These are phyloP conservation scores for Epichloe gansuensis DNA, from an alignment of 2,329 filamentous ascomycete species.

Conservation along the genomic window DNA sequence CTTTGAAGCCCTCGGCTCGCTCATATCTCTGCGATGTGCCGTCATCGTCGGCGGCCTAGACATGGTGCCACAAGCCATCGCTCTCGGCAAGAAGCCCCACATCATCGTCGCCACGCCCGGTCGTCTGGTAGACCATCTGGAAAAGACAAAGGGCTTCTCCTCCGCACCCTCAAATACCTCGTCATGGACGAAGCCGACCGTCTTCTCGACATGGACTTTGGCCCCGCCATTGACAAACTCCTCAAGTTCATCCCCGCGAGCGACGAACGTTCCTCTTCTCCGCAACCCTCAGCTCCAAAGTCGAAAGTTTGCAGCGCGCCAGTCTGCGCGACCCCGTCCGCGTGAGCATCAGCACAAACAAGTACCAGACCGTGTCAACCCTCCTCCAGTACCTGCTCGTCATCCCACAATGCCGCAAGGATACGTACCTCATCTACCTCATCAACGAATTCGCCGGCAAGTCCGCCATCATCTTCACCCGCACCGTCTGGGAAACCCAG, in stretches of 20 bases:
- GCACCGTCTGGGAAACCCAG: conserved; percentile 86
- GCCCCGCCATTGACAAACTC: conserved; percentile 84
- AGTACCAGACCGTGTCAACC: conserved; percentile 85
- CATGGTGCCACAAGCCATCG: conserved; percentile 85
- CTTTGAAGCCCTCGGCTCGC: conserved; percentile 75
- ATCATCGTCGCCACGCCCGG: conserved; percentile 88
- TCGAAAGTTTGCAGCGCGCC: conserved; percentile 84
- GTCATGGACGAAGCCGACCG: conserved; percentile 94
- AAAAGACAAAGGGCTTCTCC: conserved; percentile 95
- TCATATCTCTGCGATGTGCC: conserved; percentile 78
- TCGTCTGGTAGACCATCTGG: conserved; percentile 77
- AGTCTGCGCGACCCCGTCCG: conserved; percentile 74
- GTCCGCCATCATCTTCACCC: conserved; percentile 77
- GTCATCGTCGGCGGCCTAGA: conserved; percentile 90
- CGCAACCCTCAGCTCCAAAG: conserved; percentile 86
- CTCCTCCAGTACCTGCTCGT: conserved; percentile 80
- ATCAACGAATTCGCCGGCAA: conserved; percentile 81
- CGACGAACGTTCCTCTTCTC: conserved; percentile 81
- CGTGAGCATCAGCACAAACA: conserved; percentile 69
- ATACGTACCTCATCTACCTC: conserved; percentile 77
- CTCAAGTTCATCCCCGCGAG: conserved; percentile 76
- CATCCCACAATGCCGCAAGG: conserved; percentile 77
- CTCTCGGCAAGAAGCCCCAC: conserved; percentile 90
- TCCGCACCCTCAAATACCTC: conserved; percentile 71
- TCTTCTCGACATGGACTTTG: conserved; percentile 87